A percentile compares a stretch with the other conserved stretches of the same genome.
phyloP scores from a whole-genome alignment of 177 flowering plant species.

The Vitis hybrid region DNA sequence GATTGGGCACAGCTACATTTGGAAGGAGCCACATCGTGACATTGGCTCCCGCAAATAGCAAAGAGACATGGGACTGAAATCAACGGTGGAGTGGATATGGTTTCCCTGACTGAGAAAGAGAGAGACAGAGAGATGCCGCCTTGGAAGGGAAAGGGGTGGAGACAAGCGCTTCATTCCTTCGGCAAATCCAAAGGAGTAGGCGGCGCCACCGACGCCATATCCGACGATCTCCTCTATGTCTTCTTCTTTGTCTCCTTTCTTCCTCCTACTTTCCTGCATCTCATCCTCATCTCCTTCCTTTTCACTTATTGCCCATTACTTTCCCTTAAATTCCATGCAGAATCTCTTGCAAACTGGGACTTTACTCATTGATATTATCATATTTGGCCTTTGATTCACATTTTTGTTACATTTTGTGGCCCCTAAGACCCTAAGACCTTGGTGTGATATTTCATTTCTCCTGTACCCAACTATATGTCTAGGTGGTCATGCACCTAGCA shows the following conservation, averaged over 20 bases:
- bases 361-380: too few relatives aligned
- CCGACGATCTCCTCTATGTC: constrained; percentile 45
- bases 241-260: background rate
- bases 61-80: too few relatives aligned
- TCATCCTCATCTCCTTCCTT: background rate
- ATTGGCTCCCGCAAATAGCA: too few relatives aligned
- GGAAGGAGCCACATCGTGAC: too few relatives aligned
- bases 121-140: constrained; percentile 20
- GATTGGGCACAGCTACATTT: too few relatives aligned
- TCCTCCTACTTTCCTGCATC: background rate
- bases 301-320: background rate
- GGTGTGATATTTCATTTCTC: too few relatives aligned
- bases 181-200: constrained; percentile 65
- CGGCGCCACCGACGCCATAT: constrained; percentile 53
- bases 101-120: background rate
- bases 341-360: background rate
- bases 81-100: too few relatives aligned
- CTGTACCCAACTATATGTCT: too few relatives aligned
- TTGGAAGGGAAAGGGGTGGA: constrained; percentile 4
- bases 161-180: constrained; percentile 51
- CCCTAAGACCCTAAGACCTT: too few relatives aligned
- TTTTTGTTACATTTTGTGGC: too few relatives aligned
- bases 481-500: too few relatives aligned
- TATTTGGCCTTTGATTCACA: too few relatives aligned
- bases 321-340: background rate